Evolutionary conservation across 192 early-diverging fungal species (phyloP).

Genomic region (Podila verticillata): DNA sequence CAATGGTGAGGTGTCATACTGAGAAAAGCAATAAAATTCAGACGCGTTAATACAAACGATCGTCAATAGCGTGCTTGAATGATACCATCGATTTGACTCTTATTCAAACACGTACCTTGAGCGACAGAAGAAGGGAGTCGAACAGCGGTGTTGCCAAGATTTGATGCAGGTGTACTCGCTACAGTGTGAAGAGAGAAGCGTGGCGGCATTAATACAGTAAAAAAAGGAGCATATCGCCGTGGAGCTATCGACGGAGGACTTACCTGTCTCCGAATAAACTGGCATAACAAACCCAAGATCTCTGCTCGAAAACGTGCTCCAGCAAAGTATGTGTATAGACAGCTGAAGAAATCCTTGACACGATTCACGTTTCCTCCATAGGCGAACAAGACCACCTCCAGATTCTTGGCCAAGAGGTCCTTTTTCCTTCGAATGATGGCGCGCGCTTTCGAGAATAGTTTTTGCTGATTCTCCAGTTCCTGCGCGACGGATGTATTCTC

Average conservation of each 20-base stretch:
- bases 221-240: neutral
- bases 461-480: conserved; percentile 33
- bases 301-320: conserved; percentile 58
- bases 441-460: conserved; percentile 22
- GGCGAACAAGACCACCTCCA: conserved; percentile 24
- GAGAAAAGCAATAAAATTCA: neutral
- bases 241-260: neutral
- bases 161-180: conserved; percentile 62
- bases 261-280: conserved; percentile 62
- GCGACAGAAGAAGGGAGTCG: conserved; percentile 55
- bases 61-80: too few species aligned
- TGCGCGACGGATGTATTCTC: conserved; percentile 11
- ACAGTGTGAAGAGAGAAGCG: neutral
- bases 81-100: neutral
- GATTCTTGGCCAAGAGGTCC: conserved; percentile 34
- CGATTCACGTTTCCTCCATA: conserved; percentile 38
- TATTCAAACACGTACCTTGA: conserved; percentile 52
- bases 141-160: conserved; percentile 64
- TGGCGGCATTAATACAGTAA: neutral
- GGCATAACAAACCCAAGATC: conserved; percentile 57
- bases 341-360: conserved; percentile 58
- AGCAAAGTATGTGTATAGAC: conserved; percentile 58
- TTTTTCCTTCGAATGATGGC: conserved; percentile 33
- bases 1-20: conserved; percentile 63
- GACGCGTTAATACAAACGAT: neutral